Conservation (phyloP, 2,329 filamentous ascomycete species). For the Ophiocordyceps polyrhachis-furcata region DNA sequence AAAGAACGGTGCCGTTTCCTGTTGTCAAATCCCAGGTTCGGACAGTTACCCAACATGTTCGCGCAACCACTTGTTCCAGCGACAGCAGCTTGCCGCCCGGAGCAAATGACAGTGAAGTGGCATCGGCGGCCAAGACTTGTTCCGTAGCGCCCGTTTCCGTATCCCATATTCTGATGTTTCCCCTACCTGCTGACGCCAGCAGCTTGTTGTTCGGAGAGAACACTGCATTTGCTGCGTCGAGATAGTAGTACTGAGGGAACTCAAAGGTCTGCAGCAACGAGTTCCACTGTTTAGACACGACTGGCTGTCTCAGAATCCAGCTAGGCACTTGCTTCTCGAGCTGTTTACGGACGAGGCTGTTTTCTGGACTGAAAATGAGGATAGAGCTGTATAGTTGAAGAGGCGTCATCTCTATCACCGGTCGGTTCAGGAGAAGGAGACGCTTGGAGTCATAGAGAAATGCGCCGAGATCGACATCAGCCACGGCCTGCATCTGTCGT, state of each 20-base stretch:
- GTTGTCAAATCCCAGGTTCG: neutral
- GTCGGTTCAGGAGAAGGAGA: constrained; percentile 2
- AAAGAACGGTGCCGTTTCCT: neutral
- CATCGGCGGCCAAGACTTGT: neutral
- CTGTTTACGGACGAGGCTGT: constrained; percentile 5
- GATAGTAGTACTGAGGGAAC: too few relatives aligned
- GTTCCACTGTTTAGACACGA: neutral
- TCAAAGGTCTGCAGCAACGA: neutral
- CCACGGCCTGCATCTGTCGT: neutral
- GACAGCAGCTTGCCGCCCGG: neutral
- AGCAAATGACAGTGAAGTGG: neutral
- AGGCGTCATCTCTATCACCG: constrained; percentile 4
- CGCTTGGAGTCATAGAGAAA: neutral
- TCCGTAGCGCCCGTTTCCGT: neutral
- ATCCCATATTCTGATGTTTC: neutral
- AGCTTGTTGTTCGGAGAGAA: neutral
- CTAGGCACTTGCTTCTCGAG: constrained; percentile 1
- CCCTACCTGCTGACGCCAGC: neutral
- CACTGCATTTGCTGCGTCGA: neutral
- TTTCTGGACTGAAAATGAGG: constrained; percentile 7
- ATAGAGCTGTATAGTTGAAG: constrained; percentile 10
- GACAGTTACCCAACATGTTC: neutral
- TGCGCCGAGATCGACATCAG: neutral
- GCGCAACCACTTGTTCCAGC: neutral
- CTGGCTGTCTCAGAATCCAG: neutral